Conservation (phyloP, 2,329 filamentous ascomycete genomes). For the Dryadomyces sulphureus region DNA sequence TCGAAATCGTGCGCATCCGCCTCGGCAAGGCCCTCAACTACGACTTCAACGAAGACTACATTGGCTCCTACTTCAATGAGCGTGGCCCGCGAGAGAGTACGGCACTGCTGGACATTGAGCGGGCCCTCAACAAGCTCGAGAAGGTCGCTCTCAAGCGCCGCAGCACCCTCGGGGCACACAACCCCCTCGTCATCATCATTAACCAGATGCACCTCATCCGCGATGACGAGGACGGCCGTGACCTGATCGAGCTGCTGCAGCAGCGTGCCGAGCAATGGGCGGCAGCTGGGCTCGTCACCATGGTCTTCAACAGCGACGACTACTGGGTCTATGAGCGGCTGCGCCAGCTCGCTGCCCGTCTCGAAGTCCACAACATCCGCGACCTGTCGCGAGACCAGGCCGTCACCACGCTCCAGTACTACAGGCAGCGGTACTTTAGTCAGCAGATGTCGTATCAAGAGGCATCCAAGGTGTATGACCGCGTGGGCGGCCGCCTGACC, state of each 20-base stretch:
- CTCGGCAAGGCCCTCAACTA: constrained; percentile 91
- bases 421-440: constrained; percentile 63
- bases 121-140: constrained; percentile 93
- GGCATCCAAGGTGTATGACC: constrained; percentile 69
- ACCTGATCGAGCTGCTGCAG: constrained; percentile 86
- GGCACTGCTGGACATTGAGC: constrained; percentile 84
- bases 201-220: constrained; percentile 86
- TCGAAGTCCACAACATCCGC: constrained; percentile 79
- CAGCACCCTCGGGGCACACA: constrained; percentile 31
- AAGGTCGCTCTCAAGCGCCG: constrained; percentile 75
- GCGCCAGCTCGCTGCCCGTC: constrained; percentile 81
- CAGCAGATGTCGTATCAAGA: constrained; percentile 39
- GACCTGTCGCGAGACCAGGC: constrained; percentile 72
- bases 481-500: constrained; percentile 74
- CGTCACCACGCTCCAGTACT: constrained; percentile 60
- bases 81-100: constrained; percentile 83
- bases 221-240: constrained; percentile 84
- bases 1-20: constrained; percentile 86
- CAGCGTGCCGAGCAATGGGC: constrained; percentile 96
- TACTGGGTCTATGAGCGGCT: constrained; percentile 97
- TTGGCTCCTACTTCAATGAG: constrained; percentile 91
- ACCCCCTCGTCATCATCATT: constrained; percentile 77
- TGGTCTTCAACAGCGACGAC: constrained; percentile 92
- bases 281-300: constrained; percentile 74
- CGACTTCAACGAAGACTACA: constrained; percentile 96